These are phyloP conservation scores for Ceratobasidium sp. DNA, from an alignment of 1,284 basidiomycete genomes.

Conservation along the genomic window DNA sequence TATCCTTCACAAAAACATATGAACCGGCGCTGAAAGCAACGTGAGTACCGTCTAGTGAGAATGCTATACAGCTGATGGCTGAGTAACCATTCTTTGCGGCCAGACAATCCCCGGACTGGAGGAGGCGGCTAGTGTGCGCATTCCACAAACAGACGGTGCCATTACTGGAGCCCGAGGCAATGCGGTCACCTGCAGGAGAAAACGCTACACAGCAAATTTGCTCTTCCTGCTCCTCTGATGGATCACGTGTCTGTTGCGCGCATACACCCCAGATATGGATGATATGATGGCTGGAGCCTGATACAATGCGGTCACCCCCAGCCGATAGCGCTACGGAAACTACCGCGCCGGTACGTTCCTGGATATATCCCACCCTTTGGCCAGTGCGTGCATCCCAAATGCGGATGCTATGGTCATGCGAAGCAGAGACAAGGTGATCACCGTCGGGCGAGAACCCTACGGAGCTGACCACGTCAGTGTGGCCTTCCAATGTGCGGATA, in stretches of 20 bases:
- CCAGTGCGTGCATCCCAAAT: neutral
- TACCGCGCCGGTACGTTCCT: neutral
- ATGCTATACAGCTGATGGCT: no score
- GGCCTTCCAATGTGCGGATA: neutral
- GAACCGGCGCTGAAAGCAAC: no score
- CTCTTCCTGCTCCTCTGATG: neutral
- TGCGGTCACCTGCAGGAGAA: no score
- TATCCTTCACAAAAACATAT: no score
- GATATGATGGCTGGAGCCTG: neutral
- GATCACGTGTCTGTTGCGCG: neutral
- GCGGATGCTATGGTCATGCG: neutral
- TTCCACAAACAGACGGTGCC: neutral
- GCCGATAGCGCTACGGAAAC: neutral
- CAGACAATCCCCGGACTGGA: no score
- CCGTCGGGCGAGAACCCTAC: conserved; percentile 6
- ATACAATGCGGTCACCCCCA: neutral
- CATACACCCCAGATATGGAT: neutral
- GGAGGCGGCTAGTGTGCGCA: no score
- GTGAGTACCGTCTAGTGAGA: no score
- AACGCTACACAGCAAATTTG: no score
- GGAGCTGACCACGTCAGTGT: neutral
- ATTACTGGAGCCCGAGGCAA: neutral
- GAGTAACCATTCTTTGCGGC: no score
- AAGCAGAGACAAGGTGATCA: neutral
- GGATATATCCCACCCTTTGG: no score